A percentile compares a stretch with the other conserved stretches of the same genome.
These are phyloP conservation scores for Bassia scoparia DNA, from an alignment of 148 eudicot species.

Conservation along the genomic window DNA sequence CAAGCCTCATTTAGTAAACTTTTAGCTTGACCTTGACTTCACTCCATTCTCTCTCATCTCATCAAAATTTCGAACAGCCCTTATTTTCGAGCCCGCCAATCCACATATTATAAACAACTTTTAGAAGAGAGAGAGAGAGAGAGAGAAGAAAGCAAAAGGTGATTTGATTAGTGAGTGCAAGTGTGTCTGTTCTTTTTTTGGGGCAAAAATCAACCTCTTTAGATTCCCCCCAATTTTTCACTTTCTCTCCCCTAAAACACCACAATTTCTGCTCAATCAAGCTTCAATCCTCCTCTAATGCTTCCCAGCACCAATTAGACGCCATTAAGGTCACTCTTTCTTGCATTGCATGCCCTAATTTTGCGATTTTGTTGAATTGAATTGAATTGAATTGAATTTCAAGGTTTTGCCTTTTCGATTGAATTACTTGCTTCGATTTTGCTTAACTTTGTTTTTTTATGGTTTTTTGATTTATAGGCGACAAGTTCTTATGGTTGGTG, in stretches of 20 bases:
- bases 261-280: background rate
- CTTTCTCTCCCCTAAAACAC: background rate
- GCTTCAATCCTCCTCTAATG: constrained; percentile 28
- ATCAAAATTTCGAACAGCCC: no score
- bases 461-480: constrained; percentile 31
- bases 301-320: constrained; percentile 46
- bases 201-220: background rate
- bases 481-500: constrained; percentile 94
- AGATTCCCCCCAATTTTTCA: background rate
- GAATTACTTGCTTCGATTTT: background rate
- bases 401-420: constrained; percentile 6
- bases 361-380: background rate
- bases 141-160: no score
- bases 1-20: no score
- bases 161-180: no score
- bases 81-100: no score
- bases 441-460: background rate
- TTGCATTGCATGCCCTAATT: constrained; percentile 11
- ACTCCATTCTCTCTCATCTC: no score
- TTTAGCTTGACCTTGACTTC: no score
- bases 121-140: background rate
- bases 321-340: constrained; percentile 45
- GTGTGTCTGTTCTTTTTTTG: background rate
- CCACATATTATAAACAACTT: background rate
- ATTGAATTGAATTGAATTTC: constrained; percentile 8